Evolutionary conservation across 2,329 filamentous ascomycete genomes (phyloP).

Genomic region (Cyphellophora attinorum): DNA sequence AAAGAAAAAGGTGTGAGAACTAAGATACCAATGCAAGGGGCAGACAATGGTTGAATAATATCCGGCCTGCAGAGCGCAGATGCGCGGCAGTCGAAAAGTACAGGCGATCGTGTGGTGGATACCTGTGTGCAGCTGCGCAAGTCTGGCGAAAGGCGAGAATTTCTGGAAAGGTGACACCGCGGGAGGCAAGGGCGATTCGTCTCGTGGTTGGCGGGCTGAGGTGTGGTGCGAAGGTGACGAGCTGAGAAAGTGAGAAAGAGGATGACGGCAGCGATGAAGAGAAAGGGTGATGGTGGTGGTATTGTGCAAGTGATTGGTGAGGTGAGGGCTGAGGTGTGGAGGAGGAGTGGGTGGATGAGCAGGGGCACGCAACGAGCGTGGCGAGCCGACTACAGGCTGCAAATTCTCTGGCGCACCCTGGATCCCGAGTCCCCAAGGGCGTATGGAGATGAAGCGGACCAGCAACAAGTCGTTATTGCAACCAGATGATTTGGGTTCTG

Average conservation of each 20-base stretch:
- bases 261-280: slow-evolving; percentile 16
- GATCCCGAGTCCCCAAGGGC: too few relatives aligned
- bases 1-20: neutral
- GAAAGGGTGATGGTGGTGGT: neutral
- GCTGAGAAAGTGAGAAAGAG: slow-evolving; percentile 16
- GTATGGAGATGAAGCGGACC: neutral
- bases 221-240: slow-evolving; percentile 20
- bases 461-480: neutral
- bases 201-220: slow-evolving; percentile 14
- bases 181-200: slow-evolving; percentile 6
- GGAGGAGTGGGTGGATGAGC: neutral
- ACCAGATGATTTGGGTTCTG: neutral
- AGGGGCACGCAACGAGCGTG: neutral
- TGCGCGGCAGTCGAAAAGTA: neutral
- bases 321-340: neutral
- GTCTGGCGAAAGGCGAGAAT: neutral
- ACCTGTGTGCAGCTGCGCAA: neutral
- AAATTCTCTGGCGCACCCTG: too few relatives aligned
- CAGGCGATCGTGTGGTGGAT: neutral
- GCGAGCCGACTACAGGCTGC: neutral
- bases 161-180: slow-evolving; percentile 7
- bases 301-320: neutral
- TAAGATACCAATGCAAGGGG: neutral
- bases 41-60: neutral
- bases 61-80: too few relatives aligned